Evolutionary conservation across 208 protist genomes (phyloP), one percentile per base, ranked within the genome.

Genomic region (Borovskyia barvae): DNA sequence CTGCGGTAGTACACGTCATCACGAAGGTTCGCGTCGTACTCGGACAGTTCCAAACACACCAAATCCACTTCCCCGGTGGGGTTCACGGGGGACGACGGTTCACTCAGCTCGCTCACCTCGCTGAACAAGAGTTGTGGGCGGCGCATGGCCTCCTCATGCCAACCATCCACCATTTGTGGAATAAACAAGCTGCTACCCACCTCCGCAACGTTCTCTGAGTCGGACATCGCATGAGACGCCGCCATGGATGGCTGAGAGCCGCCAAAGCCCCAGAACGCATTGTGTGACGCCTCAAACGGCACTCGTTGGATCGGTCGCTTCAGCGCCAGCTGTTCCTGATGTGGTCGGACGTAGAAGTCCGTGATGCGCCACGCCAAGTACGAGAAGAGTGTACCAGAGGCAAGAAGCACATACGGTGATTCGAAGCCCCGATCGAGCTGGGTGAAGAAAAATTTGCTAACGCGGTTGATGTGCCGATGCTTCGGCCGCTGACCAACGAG

Each of bases 1-100:
- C 89, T 95, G 49, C 89, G 85, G 58, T 87, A 95, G 55, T 85
- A 83, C 26, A 90, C 75, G 65, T 95, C 89, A 68, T 91, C 78
- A 1, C 72, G 71, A 26, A 76, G 52, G 29, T 29, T 14, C 17
- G 83, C 40, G 50, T 91, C 81, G 67, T 86, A 95, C 67, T 95
- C 85, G 43, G 78, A 72, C 25, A 95, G 66, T 69, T 95, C 81
- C 53, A 95, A 71, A 60, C 77, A 84, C 26, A 87, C 73, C n/a
- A 92, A 29, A 45, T 87, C 82, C 28, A 75, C 63, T 37, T 60
- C 68, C 5, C 70, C 74, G 7, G 66, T 71, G 4, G 67, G 58
- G 55, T 75, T 70, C 0, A 24, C 36, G n/a, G 55, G 42, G 14
- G 66, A 62, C 22, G 60, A 58, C 4, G 39, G 62, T 45, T 66